Evolutionary conservation across 768 basidiomycete species (phyloP).

Genomic region (Auriculariales sp.): DNA sequence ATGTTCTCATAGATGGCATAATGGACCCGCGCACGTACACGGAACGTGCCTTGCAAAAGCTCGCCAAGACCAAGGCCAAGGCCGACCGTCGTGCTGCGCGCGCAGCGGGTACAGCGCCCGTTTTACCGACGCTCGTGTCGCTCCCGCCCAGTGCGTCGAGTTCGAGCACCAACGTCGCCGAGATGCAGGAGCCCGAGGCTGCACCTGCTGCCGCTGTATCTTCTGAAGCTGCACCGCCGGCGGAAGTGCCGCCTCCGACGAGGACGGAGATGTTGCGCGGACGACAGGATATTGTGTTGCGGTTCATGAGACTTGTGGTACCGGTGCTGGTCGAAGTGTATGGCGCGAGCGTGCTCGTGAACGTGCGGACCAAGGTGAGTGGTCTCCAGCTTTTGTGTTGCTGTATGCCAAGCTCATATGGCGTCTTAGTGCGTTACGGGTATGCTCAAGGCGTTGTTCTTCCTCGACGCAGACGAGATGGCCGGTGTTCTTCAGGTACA

Average conservation of each 20-base stretch:
- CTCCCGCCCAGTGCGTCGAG: slow-evolving; percentile 13
- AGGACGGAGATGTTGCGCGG: slow-evolving; percentile 62
- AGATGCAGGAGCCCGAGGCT: slow-evolving; percentile 8
- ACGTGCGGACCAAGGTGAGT: slow-evolving; percentile 84
- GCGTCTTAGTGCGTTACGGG: too few relatives aligned
- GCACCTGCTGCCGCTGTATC: background rate
- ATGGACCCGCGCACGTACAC: slow-evolving; percentile 87
- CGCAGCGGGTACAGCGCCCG: slow-evolving; percentile 23
- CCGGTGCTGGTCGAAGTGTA: slow-evolving; percentile 98
- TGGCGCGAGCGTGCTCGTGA: slow-evolving; percentile 85
- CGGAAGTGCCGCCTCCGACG: slow-evolving; percentile 10
- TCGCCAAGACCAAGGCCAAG: slow-evolving; percentile 73
- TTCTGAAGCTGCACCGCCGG: slow-evolving; percentile 31
- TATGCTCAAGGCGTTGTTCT: slow-evolving; percentile 81
- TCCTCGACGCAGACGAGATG: slow-evolving; percentile 64
- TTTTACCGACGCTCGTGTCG: slow-evolving; percentile 15
- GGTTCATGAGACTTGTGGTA: slow-evolving; percentile 78
- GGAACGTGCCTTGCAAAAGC: slow-evolving; percentile 63
- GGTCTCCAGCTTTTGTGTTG: too few relatives aligned
- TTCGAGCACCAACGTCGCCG: slow-evolving; percentile 6
- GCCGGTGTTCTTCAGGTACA: slow-evolving; percentile 65
- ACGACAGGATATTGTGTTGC: slow-evolving; percentile 59
- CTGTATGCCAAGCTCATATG: too few relatives aligned
- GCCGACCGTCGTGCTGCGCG: slow-evolving; percentile 64
- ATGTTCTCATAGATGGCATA: slow-evolving; percentile 64